A percentile compares a stretch with the other conserved stretches of the same genome.
Evolutionary conservation across 805 yeast genomes (phyloP).

Genomic region (Grigorovia yakushimaensis): DNA sequence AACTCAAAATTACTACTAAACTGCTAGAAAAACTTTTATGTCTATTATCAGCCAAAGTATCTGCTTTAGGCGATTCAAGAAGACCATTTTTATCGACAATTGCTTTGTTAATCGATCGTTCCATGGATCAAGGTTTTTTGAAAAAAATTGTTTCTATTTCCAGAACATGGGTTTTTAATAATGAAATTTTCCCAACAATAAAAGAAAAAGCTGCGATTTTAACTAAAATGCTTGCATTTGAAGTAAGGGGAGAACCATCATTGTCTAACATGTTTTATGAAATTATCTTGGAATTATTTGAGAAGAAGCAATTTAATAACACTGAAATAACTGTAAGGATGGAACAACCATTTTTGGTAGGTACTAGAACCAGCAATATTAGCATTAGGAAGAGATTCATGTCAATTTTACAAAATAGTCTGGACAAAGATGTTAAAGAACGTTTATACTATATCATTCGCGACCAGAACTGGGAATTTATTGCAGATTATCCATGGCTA

Average conservation of each 20-base stretch:
- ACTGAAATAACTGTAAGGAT: slow-evolving; percentile 87
- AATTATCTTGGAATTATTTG: slow-evolving; percentile 80
- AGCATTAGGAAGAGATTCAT: slow-evolving; percentile 66
- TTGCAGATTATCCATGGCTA: slow-evolving; percentile 90
- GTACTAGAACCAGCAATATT: slow-evolving; percentile 76
- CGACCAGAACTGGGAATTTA: slow-evolving; percentile 94
- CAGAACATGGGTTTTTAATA: slow-evolving; percentile 81
- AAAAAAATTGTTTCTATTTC: slow-evolving; percentile 69
- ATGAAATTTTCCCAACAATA: slow-evolving; percentile 83
- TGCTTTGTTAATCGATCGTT: slow-evolving; percentile 84
- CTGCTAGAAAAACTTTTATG: slow-evolving; percentile 67
- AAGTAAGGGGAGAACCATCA: slow-evolving; percentile 74
- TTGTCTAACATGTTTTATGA: slow-evolving; percentile 71
- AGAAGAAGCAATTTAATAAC: slow-evolving; percentile 63
- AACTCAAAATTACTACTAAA: slow-evolving; percentile 70
- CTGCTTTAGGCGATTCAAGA: slow-evolving; percentile 87
- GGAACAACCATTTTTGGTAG: slow-evolving; percentile 94
- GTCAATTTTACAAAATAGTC: slow-evolving; percentile 65
- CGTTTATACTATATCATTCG: slow-evolving; percentile 79
- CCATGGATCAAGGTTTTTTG: slow-evolving; percentile 66
- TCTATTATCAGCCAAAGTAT: slow-evolving; percentile 69
- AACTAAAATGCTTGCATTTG: slow-evolving; percentile 89
- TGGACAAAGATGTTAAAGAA: slow-evolving; percentile 69
- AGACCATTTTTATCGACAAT: slow-evolving; percentile 75
- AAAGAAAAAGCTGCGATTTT: slow-evolving; percentile 94